Base-by-base conservation (phyloP, 441 rosid species). In the Pelargonium exstipulatum region DNA sequence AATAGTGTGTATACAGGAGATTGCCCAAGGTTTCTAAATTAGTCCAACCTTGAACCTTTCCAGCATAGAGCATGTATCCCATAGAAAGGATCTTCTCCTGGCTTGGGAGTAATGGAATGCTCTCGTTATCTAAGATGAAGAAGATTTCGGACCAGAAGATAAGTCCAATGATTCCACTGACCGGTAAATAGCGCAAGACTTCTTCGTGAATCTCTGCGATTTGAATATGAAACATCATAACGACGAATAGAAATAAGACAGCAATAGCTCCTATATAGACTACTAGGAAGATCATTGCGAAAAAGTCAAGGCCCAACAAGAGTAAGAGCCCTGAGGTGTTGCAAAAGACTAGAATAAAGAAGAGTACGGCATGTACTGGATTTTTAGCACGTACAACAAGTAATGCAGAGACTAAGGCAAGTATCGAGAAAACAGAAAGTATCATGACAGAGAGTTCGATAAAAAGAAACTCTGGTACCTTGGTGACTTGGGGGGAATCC, bases 171-270 rank as follows among this genome's bases (percentile, higher is more conserved):
- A 67, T 24, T 10, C 46, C 42, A n/a, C 22, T 48, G 37, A 67
- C 14, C 26, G 53, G 63, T 67, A 67, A 67, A 67, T 51, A 24
- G 9, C 62, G 46, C 70, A 42, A 60, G 57, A 69, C 60, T 37
- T 22, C 69, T 3, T 46, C 32, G 40, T 67, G 60, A 67, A 67
- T 65, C 69, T 45, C 69, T 26, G 16, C 61, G 18, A 67, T 67
- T 67, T 45, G 69, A 67, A 67, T 48, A 67, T 67, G 61, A 58
- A 69, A 69, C 42, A 61, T 69, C 73, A 61, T 69, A 62, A 69
- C 73, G 14, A 69, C 20, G 58, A 61, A 61, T 69, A 69, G 66
- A 43, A 69, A 69, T 42, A 49, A 26, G 20, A 69, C 18, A 9
- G 26, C 67, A 20, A 69, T 46, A 70, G 60, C 73, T 62, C 67